These are phyloP conservation scores for Fraxinus paxiana DNA, from an alignment of 305 asterid species.

Conservation along the genomic window DNA sequence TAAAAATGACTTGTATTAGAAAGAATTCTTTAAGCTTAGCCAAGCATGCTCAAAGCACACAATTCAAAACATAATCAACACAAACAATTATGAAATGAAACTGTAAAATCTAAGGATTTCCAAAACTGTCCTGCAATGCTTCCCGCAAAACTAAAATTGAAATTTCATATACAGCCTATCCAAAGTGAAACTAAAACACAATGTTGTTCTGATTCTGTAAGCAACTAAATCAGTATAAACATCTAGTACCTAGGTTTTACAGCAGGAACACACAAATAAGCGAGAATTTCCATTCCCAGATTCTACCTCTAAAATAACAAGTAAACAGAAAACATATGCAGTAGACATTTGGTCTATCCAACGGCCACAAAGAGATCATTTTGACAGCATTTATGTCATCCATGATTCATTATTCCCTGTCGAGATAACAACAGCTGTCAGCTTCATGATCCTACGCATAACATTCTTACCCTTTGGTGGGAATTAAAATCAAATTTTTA, in stretches of 20 bases:
- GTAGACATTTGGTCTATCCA: slow-evolving; percentile 16
- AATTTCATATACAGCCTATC: slow-evolving; percentile 44
- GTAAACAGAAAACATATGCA: slow-evolving; percentile 32
- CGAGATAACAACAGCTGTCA: slow-evolving; percentile 15
- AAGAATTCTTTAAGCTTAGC: not conserved
- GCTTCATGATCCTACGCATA: not conserved
- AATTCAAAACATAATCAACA: not conserved
- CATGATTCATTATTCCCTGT: slow-evolving; percentile 37
- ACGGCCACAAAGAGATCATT: slow-evolving; percentile 18
- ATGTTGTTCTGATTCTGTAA: slow-evolving; percentile 36
- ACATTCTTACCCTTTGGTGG: not conserved
- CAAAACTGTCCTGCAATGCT: not conserved
- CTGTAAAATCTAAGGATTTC: not conserved
- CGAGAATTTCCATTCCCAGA: slow-evolving; percentile 37
- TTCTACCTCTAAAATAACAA: slow-evolving; percentile 30
- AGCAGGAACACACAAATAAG: slow-evolving; percentile 41
- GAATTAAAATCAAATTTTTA: not conserved
- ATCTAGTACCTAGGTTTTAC: slow-evolving; percentile 58
- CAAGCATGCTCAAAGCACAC: not conserved
- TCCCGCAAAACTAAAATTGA: slow-evolving; percentile 25
- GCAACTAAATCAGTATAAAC: slow-evolving; percentile 52
- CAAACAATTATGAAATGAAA: not conserved
- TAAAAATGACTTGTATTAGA: not conserved
- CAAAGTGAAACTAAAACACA: slow-evolving; percentile 21
- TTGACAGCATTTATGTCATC: slow-evolving; percentile 23